Evolutionary conservation across 306 rosid genomes (phyloP), one percentile per base, ranked within the genome.

Genomic region (Cicer judaicum): DNA sequence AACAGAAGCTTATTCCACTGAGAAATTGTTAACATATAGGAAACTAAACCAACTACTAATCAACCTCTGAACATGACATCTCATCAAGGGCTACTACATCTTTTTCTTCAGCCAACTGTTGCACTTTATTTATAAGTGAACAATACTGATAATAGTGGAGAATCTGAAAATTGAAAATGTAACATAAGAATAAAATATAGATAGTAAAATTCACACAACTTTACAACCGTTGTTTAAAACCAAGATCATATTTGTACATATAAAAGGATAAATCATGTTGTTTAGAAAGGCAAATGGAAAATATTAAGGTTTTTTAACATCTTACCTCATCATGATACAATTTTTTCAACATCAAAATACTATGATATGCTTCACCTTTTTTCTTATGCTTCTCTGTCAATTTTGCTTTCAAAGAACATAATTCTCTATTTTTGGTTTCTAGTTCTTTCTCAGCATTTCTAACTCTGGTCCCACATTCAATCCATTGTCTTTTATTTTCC

Each of bases 351-450:
- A 73, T 74, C 7, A 55, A 60, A 29, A 72, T 72, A 21, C 69
- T 54, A 12, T 79, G 10, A 68, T 73, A 73, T 73, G 69, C 83
- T 73, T 73, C 44, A 59, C 9, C 75, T 64, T 46, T 72, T 65
- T 21, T 73, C 48, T 46, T 48, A 36, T 19, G 41, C 64, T 24
- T 73, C 39, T 73, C 70, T 73, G 38, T 11, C 63, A 73, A 18
- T 56, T 78, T 70, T 46, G 70, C 60, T 50, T 10, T 16, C 36
- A 44, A 39, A 44, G 54, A 72, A 55, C 38, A n/a, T 36, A 64
- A 7, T 13, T 5, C 49, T 52, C 44, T 44, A 56, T 72, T 43
- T 34, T 41, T 63, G 67, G 50, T 50, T 1, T 43, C 50, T 7
- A 43, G 0, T 64, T 54, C 6, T 64, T 54, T 79, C 68, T 53